Evolutionary conservation across 129 eudicot genomes (phyloP), one percentile per base, ranked within the genome.

Genomic region (Smallanthus sonchifolius): DNA sequence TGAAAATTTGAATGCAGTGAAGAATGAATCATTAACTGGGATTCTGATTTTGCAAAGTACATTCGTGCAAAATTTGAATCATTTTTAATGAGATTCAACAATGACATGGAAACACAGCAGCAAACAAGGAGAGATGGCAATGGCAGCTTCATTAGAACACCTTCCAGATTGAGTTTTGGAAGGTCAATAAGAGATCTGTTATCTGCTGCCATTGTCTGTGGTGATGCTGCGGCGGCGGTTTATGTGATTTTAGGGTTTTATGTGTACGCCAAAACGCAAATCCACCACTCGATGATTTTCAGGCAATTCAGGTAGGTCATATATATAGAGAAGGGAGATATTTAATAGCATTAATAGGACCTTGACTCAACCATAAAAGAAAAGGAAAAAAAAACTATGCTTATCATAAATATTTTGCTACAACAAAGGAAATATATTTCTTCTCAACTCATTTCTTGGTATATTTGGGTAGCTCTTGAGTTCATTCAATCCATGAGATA

Each of bases 121-220:
- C 40, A 44, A 59, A 45, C 11, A 45, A 77, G 49, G 45, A 77
- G 62, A 67, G 81, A 57, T 15, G 28, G 51, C 49, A 69, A 57
- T 40, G 75, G 51, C 69, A 77, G 17, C 75, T 10, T 69, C 20
- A 16, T 8, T 4, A 68, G 20, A 60, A 77, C 45, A 14, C 13
- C 39, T 69, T 69, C 81, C 15, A 57, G 8, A 77, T 17, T 59
- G 17, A 45, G 38, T 16, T 44, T 59, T 19, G 81, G 81, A 20
- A 77, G 75, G 69, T 67, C 69, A 20, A 65, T 51, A n/a, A 75
- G 65, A 44, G 79, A 75, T 14, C 64, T 10, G 66, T 75, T 75
- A 38, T 66, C 65, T 52, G 62, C 66, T 65, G 70, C 79, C 81
- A 77, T 77, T 77, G 61, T 77, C 19, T 42, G 49, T 45, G 62